Base-by-base conservation (phyloP, 1,284 basidiomycete species). In the Puccinia coronata region DNA sequence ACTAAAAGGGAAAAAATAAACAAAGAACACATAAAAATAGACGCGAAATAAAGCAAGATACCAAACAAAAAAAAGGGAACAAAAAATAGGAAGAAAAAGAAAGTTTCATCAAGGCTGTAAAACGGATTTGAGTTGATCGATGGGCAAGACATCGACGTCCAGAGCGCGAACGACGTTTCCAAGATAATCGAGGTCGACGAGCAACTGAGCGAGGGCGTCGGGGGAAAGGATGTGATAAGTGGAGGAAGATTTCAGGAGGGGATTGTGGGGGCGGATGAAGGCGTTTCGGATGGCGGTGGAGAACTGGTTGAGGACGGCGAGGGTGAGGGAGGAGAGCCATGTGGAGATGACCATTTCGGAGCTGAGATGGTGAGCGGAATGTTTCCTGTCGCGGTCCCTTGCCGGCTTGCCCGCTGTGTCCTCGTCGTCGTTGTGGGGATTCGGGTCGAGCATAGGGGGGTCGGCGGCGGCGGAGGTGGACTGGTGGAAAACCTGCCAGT, bases 81-180 rank as follows among this genome's bases (percentile, higher is more conserved):
- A 63, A 23, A 1, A 14, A 63, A 11, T 6, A n/a, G 6, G 16
- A 31, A 39, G 28, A 23, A 39, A 18, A 39, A 39, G 12, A 18
- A 31, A 39, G 34, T 4, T 6, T 25, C 2, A 39, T 63, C 12
- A 63, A 63, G 31, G 31, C 31, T 39, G 59, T 5, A 63, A 39
- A 34, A 63, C 5, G 23, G 59, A 23, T 75, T 61, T 61, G 36
- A 75, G 61, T 41, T 61, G 39, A 59, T 92, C 91, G 51, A 95
- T 87, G 49, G 91, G 91, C 1, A 90, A 89, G 85, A 89, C 91
- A 83, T 95, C 93, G 5, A 96, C 93, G 84, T 96, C 95, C 73
- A 98, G 88, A 31, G 94, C 94, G 49, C 91, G 88, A n/a, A 95
- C 92, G 57, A 98, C 95, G 84, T 96, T 97, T 20, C 90, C 90